Base-by-base conservation (phyloP, 148 eudicot species). In the Dysphania ambrosioides region DNA sequence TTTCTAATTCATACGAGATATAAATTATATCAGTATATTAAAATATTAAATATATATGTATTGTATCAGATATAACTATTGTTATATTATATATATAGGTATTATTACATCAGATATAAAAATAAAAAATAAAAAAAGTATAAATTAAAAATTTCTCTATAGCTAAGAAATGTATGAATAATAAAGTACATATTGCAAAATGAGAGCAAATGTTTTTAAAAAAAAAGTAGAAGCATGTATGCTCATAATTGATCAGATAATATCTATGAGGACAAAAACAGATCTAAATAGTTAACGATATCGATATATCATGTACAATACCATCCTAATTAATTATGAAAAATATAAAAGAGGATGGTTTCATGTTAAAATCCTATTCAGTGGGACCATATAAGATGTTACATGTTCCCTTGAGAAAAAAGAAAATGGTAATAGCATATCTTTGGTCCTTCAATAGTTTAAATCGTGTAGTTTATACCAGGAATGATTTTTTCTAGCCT, bases 361-460 rank as follows among this genome's bases (percentile, higher is more conserved):
- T n/a, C n/a, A n/a, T n/a, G 27, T 36, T 65, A 15, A n/a, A 21
- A 36, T 38, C 27, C 42, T 40, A 40, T 67, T 24, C n/a, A 67
- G n/a, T 21, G 55, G 55, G 71, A 12, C 71, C 71, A 41, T 36
- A 2, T 34, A 5, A 66, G 70, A 66, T 42, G 55, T 67, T 67
- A 42, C 55, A 67, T 67, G 71, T 67, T 67, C 35, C 71, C 55
- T 67, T 67, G 32, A 67, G 23, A 24, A 10, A 9, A 66, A n/a
- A 13, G 16, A 19, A 12, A n/a, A n/a, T 12, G 19, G 35, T 38
- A 41, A 67, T 21, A 67, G 71, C 71, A 40, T 67, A 53, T 67
- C 3, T 41, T 67, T 67, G 18, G 15, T 42, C 71, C 41, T 41
- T n/a, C n/a, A n/a, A n/a, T n/a, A n/a, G n/a, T n/a, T n/a, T n/a